These are phyloP conservation scores for Umbelopsis vinacea DNA, from an alignment of 192 early-diverging fungal species.

Conservation along the genomic window DNA sequence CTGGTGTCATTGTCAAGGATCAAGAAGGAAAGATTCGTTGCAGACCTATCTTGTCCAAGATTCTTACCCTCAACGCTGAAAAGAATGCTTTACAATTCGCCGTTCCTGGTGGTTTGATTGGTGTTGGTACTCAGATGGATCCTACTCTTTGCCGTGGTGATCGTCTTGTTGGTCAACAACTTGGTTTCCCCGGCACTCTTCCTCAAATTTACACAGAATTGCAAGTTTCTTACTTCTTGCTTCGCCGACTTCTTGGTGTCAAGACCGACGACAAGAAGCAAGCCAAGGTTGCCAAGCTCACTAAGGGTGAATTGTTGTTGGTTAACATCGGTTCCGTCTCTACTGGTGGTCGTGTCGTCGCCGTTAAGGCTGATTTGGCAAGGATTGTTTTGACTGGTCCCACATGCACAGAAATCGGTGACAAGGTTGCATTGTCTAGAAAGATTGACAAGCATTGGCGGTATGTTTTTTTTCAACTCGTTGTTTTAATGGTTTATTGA, in stretches of 20 bases:
- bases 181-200: conserved; percentile 89
- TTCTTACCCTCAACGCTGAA: conserved; percentile 89
- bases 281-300: conserved; percentile 90
- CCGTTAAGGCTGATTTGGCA: conserved; percentile 93
- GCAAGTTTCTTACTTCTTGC: conserved; percentile 96
- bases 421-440: conserved; percentile 94
- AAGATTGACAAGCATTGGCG: conserved; percentile 99
- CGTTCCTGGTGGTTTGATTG: conserved; percentile 98
- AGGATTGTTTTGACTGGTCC: conserved; percentile 90
- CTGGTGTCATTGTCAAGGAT: conserved; percentile 92
- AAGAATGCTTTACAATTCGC: conserved; percentile 93
- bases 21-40: conserved; percentile 79
- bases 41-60: conserved; percentile 87
- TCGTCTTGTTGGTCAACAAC: conserved; percentile 94
- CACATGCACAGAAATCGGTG: conserved; percentile 93
- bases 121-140: conserved; percentile 95
- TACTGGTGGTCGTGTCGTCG: conserved; percentile 92
- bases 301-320: conserved; percentile 92
- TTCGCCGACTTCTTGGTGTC: conserved; percentile 94
- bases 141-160: conserved; percentile 96
- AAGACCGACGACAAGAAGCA: conserved; percentile 99
- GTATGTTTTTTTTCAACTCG: conserved; percentile 44
- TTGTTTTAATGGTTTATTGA: background rate
- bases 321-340: conserved; percentile 96
- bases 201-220: conserved; percentile 94